Percentiles rank a stretch among this genome's conserved stretches.
phyloP scores from a whole-genome alignment of 345 rosid species.

The Lenwebbia sp. region DNA sequence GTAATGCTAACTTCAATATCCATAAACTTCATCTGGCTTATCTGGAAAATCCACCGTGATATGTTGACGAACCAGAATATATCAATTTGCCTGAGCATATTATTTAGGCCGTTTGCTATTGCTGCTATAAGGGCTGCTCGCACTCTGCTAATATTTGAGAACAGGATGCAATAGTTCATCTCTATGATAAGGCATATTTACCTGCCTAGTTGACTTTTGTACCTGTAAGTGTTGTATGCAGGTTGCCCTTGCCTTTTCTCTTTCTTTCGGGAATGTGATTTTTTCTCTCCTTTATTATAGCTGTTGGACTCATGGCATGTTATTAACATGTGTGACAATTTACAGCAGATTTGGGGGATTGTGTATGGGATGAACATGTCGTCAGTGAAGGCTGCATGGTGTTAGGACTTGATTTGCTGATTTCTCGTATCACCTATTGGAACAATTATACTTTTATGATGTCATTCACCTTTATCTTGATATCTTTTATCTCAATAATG shows the following conservation, averaged over 20 bases:
- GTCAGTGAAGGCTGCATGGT: background rate
- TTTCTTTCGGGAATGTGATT: background rate
- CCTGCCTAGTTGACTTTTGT: background rate
- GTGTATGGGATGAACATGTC: background rate
- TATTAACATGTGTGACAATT: background rate
- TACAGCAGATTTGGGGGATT: background rate
- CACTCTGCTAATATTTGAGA: background rate
- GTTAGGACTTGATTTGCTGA: background rate
- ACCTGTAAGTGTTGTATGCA: background rate
- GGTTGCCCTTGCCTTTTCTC: background rate
- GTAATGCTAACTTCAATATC: slow-evolving; percentile 18
- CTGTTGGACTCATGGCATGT: background rate
- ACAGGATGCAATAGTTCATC: background rate
- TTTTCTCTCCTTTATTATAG: background rate
- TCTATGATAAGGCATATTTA: background rate
- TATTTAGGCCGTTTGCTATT: background rate
- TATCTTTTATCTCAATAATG: background rate
- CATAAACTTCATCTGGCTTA: background rate
- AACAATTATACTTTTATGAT: background rate
- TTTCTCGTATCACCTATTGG: background rate
- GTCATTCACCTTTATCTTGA: background rate
- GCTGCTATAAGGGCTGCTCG: no score
- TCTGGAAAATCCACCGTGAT: background rate
- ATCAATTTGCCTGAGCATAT: background rate
- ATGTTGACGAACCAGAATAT: background rate